Percentiles rank a stretch among this genome's conserved stretches.
Conservation (phyloP, 495 filamentous ascomycete genomes). For the Tuber microsphaerosporum region DNA sequence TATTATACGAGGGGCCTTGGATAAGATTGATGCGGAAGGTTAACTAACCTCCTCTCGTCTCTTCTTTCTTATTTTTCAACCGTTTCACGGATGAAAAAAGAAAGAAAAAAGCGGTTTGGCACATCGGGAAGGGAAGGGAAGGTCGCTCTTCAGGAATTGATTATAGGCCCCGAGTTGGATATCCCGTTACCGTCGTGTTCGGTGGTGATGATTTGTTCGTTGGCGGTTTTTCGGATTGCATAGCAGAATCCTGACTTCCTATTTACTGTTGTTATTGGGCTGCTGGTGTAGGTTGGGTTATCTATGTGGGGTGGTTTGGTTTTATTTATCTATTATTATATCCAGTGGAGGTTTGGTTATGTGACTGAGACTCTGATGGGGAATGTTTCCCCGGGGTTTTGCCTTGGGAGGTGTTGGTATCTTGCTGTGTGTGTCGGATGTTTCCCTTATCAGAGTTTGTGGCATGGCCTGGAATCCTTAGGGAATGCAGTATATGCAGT, state of each 20-base stretch:
- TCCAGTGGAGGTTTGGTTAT: background rate
- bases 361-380: background rate
- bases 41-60: background rate
- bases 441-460: background rate
- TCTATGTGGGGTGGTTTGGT: background rate
- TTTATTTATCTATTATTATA: background rate
- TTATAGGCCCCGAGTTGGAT: background rate
- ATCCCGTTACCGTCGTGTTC: constrained; percentile 10
- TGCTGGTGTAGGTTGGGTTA: background rate
- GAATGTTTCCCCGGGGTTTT: background rate
- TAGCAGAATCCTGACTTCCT: background rate
- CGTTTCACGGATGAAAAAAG: no score
- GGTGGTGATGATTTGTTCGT: constrained; percentile 9
- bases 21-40: constrained; percentile 6
- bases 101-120: constrained; percentile 7
- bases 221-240: constrained; percentile 4
- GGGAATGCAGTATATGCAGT: background rate
- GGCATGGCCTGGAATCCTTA: background rate
- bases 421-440: background rate
- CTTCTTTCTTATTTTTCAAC: no score
- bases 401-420: background rate
- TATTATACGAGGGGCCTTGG: background rate
- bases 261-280: constrained; percentile 7
- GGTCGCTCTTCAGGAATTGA: constrained; percentile 12
- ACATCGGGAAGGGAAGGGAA: constrained; percentile 4